A percentile compares a stretch with the other conserved stretches of the same genome.
Conservation (phyloP, 129 eudicot genomes). For the Chrysanthemum lavandulifolium region DNA sequence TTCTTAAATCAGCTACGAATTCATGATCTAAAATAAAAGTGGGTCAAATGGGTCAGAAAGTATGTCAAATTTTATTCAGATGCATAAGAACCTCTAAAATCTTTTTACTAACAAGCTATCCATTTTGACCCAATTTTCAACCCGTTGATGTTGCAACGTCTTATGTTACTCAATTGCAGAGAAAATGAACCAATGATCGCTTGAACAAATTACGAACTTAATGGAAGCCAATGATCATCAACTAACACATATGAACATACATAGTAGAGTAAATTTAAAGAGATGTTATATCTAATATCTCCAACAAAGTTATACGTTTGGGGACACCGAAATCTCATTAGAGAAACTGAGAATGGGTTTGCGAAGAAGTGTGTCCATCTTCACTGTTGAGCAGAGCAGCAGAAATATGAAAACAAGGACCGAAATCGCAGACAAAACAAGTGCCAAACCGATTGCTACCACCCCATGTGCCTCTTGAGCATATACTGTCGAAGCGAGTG, state of each 20-base stretch:
- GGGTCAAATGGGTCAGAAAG: too few species aligned
- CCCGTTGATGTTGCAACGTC: too few species aligned
- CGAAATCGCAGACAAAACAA: slow-evolving; percentile 27
- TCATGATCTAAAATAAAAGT: too few species aligned
- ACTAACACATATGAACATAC: not conserved
- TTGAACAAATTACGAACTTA: too few species aligned
- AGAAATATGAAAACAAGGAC: slow-evolving; percentile 32
- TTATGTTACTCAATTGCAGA: too few species aligned
- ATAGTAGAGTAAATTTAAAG: not conserved
- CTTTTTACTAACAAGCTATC: too few species aligned
- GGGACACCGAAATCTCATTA: not conserved
- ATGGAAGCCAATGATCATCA: too few species aligned
- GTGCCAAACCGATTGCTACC: slow-evolving; percentile 14
- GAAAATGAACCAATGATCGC: too few species aligned
- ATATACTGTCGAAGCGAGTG: slow-evolving; percentile 43
- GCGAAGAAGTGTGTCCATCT: slow-evolving; percentile 30
- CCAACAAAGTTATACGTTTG: not conserved
- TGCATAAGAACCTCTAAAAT: too few species aligned
- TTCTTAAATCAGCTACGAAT: too few species aligned
- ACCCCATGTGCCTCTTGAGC: slow-evolving; percentile 37
- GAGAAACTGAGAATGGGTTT: slow-evolving; percentile 36
- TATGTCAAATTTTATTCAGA: too few species aligned
- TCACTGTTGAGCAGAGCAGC: slow-evolving; percentile 32
- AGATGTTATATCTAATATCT: not conserved
- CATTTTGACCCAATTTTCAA: too few species aligned